Evolutionary conservation across 805 yeast species (phyloP), one percentile per base, ranked within the genome.

Genomic region (Barnettozyma californica): DNA sequence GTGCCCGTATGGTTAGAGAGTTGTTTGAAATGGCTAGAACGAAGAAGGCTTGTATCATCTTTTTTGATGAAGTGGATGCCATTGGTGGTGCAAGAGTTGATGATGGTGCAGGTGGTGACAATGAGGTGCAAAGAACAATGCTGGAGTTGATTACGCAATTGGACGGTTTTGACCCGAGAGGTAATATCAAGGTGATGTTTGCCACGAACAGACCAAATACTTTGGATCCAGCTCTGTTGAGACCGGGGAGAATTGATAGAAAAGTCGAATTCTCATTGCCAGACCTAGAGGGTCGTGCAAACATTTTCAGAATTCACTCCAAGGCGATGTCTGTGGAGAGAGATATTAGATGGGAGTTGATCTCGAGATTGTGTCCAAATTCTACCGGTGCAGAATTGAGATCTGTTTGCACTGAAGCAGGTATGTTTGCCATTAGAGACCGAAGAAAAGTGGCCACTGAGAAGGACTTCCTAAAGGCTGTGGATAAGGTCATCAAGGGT

Each of bases 31-130:
- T 94, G 98, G 99, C 99, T 2, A 84, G 99, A 66, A 87, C 98
- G 34, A 94, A 94, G 70, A 91, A 92, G 65, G 98, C 99, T 2
- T 92, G 98, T 70, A 94, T 94, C 63, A 92, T 94, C 49, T 94
- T 94, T 71, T 94, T 94, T 63, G 99, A 94, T 70, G 99, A 94
- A 74, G 84, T 94, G 57, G 99, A 94, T 73, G 99, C 99, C 35
- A 89, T 94, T 67, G 99, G 99, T 57, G 99, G 99, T 38, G 98
- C 98, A n/a, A 84, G 99, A 68, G 94, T 94, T 66, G 99, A 94
- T 68, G 99, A 94, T 67, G 98, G 98, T 62, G 98, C 98, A 10
- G 98, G 97, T 59, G 98, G 98, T 64, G 99, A 94, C 69, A 94
- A 92, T 66, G 99, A 94, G 72, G 99, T 94, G 47, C 99, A 94